Evolutionary conservation across 139 green algal genomes (phyloP).

Genomic region (Pleodorina starrii): DNA sequence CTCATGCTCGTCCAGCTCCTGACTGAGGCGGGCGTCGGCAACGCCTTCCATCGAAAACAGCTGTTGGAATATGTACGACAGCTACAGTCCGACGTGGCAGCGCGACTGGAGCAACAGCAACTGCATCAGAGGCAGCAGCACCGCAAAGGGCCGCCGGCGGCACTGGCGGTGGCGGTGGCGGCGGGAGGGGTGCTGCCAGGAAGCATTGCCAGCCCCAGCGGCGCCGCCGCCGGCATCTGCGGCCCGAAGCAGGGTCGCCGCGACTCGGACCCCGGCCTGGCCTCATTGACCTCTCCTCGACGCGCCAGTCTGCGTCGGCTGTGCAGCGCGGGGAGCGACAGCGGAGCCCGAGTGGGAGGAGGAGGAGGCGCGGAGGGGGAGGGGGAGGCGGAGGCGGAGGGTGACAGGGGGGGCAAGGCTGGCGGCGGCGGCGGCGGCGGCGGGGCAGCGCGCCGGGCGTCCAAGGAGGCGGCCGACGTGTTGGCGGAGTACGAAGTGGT

Average conservation of each 20-base stretch:
- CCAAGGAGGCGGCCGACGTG: neutral
- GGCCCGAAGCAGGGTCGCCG: neutral
- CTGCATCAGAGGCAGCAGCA: no score
- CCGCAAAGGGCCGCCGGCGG: no score
- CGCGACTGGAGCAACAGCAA: neutral
- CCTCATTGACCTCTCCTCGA: neutral
- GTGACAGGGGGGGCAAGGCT: neutral
- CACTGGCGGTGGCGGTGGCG: neutral
- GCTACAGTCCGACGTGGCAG: conserved; percentile 27
- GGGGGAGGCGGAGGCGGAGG: neutral
- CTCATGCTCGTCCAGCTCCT: conserved; percentile 47
- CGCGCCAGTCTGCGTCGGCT: neutral
- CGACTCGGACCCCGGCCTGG: neutral
- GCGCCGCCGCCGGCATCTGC: neutral
- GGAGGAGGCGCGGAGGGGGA: neutral
- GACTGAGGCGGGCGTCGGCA: conserved; percentile 43
- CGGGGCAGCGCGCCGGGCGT: neutral
- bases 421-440: neutral
- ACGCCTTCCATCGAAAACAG: conserved; percentile 51
- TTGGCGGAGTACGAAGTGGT: conserved; percentile 20
- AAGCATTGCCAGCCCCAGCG: conserved; percentile 2
- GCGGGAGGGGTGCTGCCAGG: neutral
- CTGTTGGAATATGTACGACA: conserved; percentile 51
- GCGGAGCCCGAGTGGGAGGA: neutral
- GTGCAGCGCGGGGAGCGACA: neutral